Percentiles rank a stretch among this genome's conserved stretches.
phyloP scores from a whole-genome alignment of 2,329 filamentous ascomycete species.

The Zasmidium citrigriseum region DNA sequence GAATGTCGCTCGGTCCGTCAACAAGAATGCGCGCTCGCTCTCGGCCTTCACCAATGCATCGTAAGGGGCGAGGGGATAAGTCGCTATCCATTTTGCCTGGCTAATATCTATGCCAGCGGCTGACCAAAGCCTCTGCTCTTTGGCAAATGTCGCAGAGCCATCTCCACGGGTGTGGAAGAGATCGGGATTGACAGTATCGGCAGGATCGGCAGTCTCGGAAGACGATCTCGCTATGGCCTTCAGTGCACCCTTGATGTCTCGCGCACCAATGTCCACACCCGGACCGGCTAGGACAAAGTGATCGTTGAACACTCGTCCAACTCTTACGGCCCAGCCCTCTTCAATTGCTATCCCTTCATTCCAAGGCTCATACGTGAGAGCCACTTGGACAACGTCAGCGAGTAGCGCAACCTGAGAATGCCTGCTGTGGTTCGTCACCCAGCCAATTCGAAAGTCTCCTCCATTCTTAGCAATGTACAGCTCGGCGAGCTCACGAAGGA shows the following conservation, averaged over 20 bases:
- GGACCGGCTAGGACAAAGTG: conserved; percentile 29
- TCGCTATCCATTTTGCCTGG: conserved; percentile 14
- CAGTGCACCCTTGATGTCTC: conserved; percentile 5
- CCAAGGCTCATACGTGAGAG: conserved; percentile 28
- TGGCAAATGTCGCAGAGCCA: conserved; percentile 25
- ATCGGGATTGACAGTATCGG: too few species aligned
- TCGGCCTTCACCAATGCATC: conserved; percentile 25
- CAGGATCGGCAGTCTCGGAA: too few species aligned
- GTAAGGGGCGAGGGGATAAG: conserved; percentile 19
- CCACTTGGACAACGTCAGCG: conserved; percentile 24
- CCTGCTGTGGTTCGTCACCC: conserved; percentile 27
- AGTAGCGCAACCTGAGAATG: conserved; percentile 28
- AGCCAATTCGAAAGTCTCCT: conserved; percentile 22
- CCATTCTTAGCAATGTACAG: conserved; percentile 16
- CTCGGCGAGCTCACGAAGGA: conserved; percentile 18
- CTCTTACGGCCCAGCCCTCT: conserved; percentile 24
- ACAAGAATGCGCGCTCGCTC: conserved; percentile 19
- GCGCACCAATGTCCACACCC: neutral
- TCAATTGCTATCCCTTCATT: conserved; percentile 21
- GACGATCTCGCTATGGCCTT: conserved; percentile 8
- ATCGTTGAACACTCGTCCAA: conserved; percentile 24
- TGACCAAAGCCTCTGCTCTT: conserved; percentile 22
- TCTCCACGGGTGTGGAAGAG: conserved; percentile 26
- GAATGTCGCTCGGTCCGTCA: conserved; percentile 27
- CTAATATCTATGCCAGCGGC: conserved; percentile 8